Percentiles rank a stretch among this genome's conserved stretches.
These are phyloP conservation scores for Cordia subcordata DNA, from an alignment of 257 asterid genomes.

Conservation along the genomic window DNA sequence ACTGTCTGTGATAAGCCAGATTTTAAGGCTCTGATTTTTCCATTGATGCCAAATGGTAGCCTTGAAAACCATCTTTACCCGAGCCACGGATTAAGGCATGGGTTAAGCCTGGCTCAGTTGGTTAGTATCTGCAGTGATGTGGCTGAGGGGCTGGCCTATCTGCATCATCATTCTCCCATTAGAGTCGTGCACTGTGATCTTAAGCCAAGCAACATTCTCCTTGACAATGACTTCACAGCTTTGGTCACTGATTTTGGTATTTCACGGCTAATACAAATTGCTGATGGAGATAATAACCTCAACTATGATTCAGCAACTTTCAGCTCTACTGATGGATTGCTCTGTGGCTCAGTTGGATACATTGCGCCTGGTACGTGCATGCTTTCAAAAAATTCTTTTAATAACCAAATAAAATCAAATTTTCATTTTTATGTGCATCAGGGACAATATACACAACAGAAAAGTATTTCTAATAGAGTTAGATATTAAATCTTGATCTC, in stretches of 20 bases:
- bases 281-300: slow-evolving; percentile 18
- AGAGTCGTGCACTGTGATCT: slow-evolving; percentile 78
- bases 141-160: slow-evolving; percentile 72
- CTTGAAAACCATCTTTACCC: slow-evolving; percentile 67
- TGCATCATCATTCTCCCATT: slow-evolving; percentile 70
- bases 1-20: slow-evolving; percentile 69
- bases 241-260: slow-evolving; percentile 78
- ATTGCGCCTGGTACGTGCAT: slow-evolving; percentile 89
- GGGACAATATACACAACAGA: too few species aligned
- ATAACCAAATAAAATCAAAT: too few species aligned
- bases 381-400: too few species aligned
- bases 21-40: slow-evolving; percentile 81
- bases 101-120: slow-evolving; percentile 38
- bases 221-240: slow-evolving; percentile 66
- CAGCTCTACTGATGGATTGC: slow-evolving; percentile 58
- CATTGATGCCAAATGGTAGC: slow-evolving; percentile 77
- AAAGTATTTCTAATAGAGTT: too few species aligned
- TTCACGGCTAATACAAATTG: slow-evolving; percentile 47
- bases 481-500: too few species aligned
- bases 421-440: too few species aligned
- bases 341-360: slow-evolving; percentile 82
- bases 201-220: slow-evolving; percentile 82
- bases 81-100: slow-evolving; percentile 15
- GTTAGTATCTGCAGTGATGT: slow-evolving; percentile 69
- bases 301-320: slow-evolving; percentile 43